phyloP scores from a whole-genome alignment of 306 rosid genomes.

The Cajanus cajan region DNA sequence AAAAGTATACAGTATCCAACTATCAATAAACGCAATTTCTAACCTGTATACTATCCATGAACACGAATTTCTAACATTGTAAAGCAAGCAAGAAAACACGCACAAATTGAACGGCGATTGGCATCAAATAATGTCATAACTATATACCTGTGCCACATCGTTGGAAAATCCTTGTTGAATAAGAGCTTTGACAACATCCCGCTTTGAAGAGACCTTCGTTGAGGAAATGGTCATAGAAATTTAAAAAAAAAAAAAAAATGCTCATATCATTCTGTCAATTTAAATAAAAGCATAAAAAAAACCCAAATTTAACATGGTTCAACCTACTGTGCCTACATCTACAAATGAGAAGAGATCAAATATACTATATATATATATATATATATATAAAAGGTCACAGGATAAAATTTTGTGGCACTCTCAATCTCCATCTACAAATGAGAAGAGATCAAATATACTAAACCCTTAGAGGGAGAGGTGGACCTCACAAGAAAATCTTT shows the following conservation, averaged over 20 bases:
- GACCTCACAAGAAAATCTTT: neutral
- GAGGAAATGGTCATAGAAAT: conserved; percentile 21
- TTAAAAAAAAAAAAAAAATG: conserved; percentile 1
- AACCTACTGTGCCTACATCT: neutral
- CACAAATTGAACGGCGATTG: neutral
- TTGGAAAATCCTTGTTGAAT: conserved; percentile 75
- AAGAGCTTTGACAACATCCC: conserved; percentile 60
- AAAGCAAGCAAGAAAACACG: conserved; percentile 25
- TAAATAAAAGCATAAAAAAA: neutral
- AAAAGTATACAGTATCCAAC: conserved; percentile 7
- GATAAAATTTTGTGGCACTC: neutral
- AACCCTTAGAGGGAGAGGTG: neutral
- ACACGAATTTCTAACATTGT: neutral
- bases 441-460: no score
- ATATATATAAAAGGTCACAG: neutral
- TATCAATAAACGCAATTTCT: neutral
- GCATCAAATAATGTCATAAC: neutral
- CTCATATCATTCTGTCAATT: conserved; percentile 9
- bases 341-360: neutral
- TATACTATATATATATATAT: neutral
- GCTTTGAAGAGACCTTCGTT: conserved; percentile 70
- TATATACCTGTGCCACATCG: conserved; percentile 87
- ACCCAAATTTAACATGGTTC: neutral
- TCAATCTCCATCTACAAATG: neutral
- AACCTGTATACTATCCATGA: no score